Evolutionary conservation across 257 asterid species (phyloP).

Genomic region (Solanum ahanhuiri): DNA sequence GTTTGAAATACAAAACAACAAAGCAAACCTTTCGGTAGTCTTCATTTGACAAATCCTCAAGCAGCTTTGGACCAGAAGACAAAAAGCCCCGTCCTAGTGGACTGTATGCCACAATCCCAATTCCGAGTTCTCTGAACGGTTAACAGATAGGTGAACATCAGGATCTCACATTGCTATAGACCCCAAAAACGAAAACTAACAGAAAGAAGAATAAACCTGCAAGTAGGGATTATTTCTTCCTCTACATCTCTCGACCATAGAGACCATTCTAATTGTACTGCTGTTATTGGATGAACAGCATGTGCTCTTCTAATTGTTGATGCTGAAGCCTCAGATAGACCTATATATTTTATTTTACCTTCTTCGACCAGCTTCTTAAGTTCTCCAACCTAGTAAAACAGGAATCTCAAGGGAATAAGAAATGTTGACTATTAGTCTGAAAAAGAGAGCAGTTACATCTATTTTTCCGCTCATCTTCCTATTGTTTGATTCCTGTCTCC

Average conservation of each 20-base stretch:
- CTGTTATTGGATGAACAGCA: conserved; percentile 24
- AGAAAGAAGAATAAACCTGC: not conserved
- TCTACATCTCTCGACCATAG: conserved; percentile 20
- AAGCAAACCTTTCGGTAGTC: conserved; percentile 16
- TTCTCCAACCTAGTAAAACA: conserved; percentile 9
- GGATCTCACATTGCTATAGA: not conserved
- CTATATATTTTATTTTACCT: conserved; percentile 17
- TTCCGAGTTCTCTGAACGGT: conserved; percentile 4
- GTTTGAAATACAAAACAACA: not conserved
- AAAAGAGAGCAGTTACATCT: not conserved
- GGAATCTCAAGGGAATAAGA: not conserved
- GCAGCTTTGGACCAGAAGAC: conserved; percentile 7
- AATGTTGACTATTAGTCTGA: not conserved
- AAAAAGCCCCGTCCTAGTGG: conserved; percentile 15
- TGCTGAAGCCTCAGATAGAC: conserved; percentile 21
- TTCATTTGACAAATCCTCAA: not conserved
- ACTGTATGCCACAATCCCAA: conserved; percentile 12
- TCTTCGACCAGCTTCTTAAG: conserved; percentile 17
- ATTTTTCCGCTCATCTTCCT: not conserved
- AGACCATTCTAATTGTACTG: conserved; percentile 27
- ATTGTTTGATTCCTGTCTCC: not conserved
- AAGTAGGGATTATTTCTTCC: conserved; percentile 24
- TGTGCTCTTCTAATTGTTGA: conserved; percentile 30
- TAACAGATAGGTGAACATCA: not conserved
- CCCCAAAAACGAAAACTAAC: not conserved